Evolutionary conservation across 345 rosid genomes (phyloP).

Genomic region (Iberis pinnata): DNA sequence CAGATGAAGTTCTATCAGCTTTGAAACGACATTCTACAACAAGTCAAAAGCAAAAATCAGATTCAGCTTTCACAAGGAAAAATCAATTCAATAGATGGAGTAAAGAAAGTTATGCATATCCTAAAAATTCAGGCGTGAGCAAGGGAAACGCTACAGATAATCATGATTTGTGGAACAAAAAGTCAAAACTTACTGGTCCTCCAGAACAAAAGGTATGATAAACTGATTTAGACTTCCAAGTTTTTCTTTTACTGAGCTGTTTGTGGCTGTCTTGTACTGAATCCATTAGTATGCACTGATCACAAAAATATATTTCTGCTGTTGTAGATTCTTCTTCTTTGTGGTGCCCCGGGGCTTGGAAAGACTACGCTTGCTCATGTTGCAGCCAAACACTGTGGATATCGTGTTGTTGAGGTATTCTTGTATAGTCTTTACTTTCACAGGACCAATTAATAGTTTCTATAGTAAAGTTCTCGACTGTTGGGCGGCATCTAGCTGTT

Average conservation of each 20-base stretch:
- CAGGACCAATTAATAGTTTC: constrained; percentile 5
- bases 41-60: constrained; percentile 45
- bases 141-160: constrained; percentile 34
- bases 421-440: constrained; percentile 23
- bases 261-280: constrained; percentile 2
- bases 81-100: constrained; percentile 42
- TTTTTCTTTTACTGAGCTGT: not conserved
- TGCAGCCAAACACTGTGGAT: constrained; percentile 98
- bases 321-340: constrained; percentile 84
- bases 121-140: constrained; percentile 30
- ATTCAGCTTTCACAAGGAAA: constrained; percentile 44
- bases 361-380: constrained; percentile 98
- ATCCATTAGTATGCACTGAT: not conserved
- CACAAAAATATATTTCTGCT: constrained; percentile 11
- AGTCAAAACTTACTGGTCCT: constrained; percentile 50
- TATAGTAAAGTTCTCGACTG: not conserved
- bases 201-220: constrained; percentile 76
- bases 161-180: constrained; percentile 45
- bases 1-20: constrained; percentile 82
- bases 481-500: not conserved
- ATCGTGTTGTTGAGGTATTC: constrained; percentile 85
- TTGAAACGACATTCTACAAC: constrained; percentile 73
- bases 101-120: constrained; percentile 37
- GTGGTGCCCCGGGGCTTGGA: constrained; percentile 99
- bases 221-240: constrained; percentile 12